phyloP scores from a whole-genome alignment of 106 monocot species.

The Narthecium ossifragum region DNA sequence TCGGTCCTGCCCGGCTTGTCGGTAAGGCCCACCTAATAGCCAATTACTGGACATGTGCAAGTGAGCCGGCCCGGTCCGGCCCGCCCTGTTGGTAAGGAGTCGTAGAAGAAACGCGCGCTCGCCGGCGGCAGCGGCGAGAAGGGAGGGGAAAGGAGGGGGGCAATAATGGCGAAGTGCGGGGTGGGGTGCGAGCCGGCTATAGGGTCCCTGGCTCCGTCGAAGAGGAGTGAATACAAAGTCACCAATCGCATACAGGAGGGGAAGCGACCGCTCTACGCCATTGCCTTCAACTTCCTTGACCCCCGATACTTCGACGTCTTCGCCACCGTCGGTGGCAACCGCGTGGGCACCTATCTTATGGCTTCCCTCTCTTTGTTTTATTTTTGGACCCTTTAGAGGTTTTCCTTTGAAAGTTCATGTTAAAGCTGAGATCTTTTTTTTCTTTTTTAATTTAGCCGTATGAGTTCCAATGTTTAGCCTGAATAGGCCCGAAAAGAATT shows the following conservation, averaged over 20 bases:
- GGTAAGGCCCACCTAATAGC: no score
- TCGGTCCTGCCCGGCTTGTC: no score
- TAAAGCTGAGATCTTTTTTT: no score
- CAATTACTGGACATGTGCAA: no score
- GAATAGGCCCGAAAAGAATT: no score
- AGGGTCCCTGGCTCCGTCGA: slow-evolving; percentile 60
- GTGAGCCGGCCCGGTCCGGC: no score
- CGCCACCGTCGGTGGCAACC: slow-evolving; percentile 89
- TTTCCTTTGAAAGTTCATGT: background rate
- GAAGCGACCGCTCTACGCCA: slow-evolving; percentile 92
- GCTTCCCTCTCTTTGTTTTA: background rate
- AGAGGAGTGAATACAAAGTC: slow-evolving; percentile 77
- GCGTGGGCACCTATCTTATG: slow-evolving; percentile 27
- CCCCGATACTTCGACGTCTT: slow-evolving; percentile 89
- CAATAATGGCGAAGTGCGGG: slow-evolving; percentile 23
- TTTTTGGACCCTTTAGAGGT: background rate
- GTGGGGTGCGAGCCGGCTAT: slow-evolving; percentile 79
- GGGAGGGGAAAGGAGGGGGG: no score
- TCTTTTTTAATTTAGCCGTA: background rate
- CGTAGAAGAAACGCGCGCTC: no score
- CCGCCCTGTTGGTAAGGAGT: no score
- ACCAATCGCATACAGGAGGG: slow-evolving; percentile 82
- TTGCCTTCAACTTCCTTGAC: slow-evolving; percentile 97
- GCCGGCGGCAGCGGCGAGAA: no score
- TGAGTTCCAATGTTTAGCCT: no score